Percentiles rank a stretch among this genome's conserved stretches.
phyloP scores from a whole-genome alignment of 2,329 filamentous ascomycete species.

The Didymella keratinophila region DNA sequence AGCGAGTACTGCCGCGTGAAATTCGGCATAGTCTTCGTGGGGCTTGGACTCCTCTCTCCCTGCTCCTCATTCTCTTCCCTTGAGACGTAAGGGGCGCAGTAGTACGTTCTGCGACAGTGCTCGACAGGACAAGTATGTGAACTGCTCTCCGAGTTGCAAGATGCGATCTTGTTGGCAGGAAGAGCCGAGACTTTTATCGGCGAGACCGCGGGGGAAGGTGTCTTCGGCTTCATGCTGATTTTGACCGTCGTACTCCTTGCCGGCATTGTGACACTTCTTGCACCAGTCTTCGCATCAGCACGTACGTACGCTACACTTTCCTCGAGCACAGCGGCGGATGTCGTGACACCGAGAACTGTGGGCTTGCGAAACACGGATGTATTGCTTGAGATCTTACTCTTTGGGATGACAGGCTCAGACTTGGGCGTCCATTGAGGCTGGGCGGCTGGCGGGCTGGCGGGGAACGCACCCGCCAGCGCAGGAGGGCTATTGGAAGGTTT shows the following conservation, averaged over 20 bases:
- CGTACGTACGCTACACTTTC: slow-evolving; percentile 13
- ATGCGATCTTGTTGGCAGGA: slow-evolving; percentile 1
- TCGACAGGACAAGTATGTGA: background rate
- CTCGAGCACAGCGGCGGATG: slow-evolving; percentile 8
- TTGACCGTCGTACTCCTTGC: slow-evolving; percentile 28
- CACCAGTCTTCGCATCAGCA: slow-evolving; percentile 23
- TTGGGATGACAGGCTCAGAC: slow-evolving; percentile 4
- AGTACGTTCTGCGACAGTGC: slow-evolving; percentile 21
- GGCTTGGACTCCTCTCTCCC: slow-evolving; percentile 19
- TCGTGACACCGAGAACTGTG: slow-evolving; percentile 5
- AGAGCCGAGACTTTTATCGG: background rate
- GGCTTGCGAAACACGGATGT: slow-evolving; percentile 26
- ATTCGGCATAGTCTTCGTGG: slow-evolving; percentile 32
- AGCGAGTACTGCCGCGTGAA: slow-evolving; percentile 34
- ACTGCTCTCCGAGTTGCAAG: background rate
- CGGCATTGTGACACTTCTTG: slow-evolving; percentile 16
- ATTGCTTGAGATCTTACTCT: slow-evolving; percentile 12
- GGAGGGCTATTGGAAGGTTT: slow-evolving; percentile 23
- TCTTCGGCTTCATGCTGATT: slow-evolving; percentile 33
- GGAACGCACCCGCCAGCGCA: slow-evolving; percentile 38
- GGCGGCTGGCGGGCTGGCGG: slow-evolving; percentile 33
- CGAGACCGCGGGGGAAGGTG: background rate
- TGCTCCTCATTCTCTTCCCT: slow-evolving; percentile 16
- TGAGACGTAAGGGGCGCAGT: slow-evolving; percentile 12
- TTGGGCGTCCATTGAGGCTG: slow-evolving; percentile 28